phyloP scores from a whole-genome alignment of 1,139 yeast genomes.

The Yamadazyma membranifaciens region DNA sequence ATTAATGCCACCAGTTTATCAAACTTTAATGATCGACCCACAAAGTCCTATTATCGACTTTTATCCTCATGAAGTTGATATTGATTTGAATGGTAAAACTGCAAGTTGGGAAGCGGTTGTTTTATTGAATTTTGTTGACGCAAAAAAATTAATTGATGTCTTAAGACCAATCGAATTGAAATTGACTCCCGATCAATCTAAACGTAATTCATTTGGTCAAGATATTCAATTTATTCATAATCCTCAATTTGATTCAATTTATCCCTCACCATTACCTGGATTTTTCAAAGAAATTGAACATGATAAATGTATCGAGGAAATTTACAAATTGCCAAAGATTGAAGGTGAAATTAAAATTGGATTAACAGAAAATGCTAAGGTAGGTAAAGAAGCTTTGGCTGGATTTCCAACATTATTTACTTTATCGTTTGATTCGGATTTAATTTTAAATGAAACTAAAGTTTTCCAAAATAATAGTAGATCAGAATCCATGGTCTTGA shows the following conservation, averaged over 20 bases:
- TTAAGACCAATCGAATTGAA: slow-evolving; percentile 62
- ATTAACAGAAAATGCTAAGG: slow-evolving; percentile 62
- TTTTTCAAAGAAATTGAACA: slow-evolving; percentile 74
- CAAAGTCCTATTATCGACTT: slow-evolving; percentile 86
- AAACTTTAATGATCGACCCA: slow-evolving; percentile 86
- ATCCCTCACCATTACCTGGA: slow-evolving; percentile 77
- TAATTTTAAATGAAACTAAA: slow-evolving; percentile 62
- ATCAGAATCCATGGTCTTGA: slow-evolving; percentile 76
- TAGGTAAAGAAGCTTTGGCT: slow-evolving; percentile 71
- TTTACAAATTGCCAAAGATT: slow-evolving; percentile 50
- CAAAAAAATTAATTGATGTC: slow-evolving; percentile 66
- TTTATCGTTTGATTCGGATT: slow-evolving; percentile 53
- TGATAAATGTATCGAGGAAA: slow-evolving; percentile 70
- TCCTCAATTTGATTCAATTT: slow-evolving; percentile 70
- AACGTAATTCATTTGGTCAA: slow-evolving; percentile 71
- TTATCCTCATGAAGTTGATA: slow-evolving; percentile 85
- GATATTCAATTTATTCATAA: slow-evolving; percentile 69
- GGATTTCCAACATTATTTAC: slow-evolving; percentile 88
- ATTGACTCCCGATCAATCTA: slow-evolving; percentile 65
- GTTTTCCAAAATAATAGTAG: slow-evolving; percentile 86
- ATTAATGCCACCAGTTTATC: slow-evolving; percentile 74
- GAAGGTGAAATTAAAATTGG: slow-evolving; percentile 55
- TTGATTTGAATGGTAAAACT: slow-evolving; percentile 92
- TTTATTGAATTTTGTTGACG: slow-evolving; percentile 90
- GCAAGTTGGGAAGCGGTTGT: slow-evolving; percentile 99